phyloP scores from a whole-genome alignment of 2,329 filamentous ascomycete species.

The Microascus cirrosus region DNA sequence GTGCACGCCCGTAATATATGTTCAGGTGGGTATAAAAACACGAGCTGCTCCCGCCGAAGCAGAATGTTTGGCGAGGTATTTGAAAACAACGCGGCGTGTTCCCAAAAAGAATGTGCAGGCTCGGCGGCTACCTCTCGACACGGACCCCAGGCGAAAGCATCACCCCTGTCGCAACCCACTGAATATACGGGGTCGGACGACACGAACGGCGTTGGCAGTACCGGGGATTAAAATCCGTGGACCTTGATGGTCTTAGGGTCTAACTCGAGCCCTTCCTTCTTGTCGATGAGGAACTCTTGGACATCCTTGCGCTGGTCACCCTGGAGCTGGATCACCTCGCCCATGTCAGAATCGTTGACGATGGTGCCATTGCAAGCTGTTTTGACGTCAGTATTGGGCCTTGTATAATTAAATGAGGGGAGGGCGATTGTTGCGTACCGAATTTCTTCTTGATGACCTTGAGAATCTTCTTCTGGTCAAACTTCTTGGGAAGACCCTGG shows the following conservation, averaged over 20 bases:
- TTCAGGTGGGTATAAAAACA: background rate
- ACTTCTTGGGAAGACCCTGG: slow-evolving; percentile 97
- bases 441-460: slow-evolving; percentile 99
- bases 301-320: slow-evolving; percentile 99
- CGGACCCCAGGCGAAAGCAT: slow-evolving; percentile 1
- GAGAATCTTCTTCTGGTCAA: slow-evolving; percentile 98
- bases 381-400: background rate
- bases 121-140: background rate
- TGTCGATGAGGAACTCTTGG: slow-evolving; percentile 92
- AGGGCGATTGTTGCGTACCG: slow-evolving; percentile 39
- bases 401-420: background rate
- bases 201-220: slow-evolving; percentile 1
- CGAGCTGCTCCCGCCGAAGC: background rate
- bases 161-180: background rate
- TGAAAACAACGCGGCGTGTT: background rate
- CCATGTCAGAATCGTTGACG: slow-evolving; percentile 90
- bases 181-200: slow-evolving; percentile 1
- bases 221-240: slow-evolving; percentile 34
- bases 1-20: background rate
- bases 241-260: slow-evolving; percentile 97
- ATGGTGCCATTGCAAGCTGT: slow-evolving; percentile 99
- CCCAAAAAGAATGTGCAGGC: background rate
- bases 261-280: slow-evolving; percentile 87
- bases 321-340: slow-evolving; percentile 99
- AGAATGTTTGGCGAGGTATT: background rate